Evolutionary conservation across 371 early-diverging fungal genomes (phyloP).

Genomic region (Actinomortierella wolfii): DNA sequence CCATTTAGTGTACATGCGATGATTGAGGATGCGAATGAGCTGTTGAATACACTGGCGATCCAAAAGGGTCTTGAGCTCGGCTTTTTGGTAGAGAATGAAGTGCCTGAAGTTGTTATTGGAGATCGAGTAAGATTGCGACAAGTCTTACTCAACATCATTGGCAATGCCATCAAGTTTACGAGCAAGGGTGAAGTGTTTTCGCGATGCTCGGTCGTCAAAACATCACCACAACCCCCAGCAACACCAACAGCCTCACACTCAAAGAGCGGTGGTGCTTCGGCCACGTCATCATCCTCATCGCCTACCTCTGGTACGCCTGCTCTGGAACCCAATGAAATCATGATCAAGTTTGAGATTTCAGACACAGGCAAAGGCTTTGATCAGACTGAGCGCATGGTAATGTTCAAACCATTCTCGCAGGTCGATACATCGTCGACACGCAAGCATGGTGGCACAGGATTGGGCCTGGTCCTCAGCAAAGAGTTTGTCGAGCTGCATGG

Average conservation of each 20-base stretch:
- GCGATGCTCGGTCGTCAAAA: slow-evolving; percentile 47
- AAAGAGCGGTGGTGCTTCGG: no score
- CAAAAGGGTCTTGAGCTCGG: slow-evolving; percentile 65
- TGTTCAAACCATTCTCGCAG: slow-evolving; percentile 75
- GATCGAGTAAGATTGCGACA: slow-evolving; percentile 65
- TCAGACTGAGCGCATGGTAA: slow-evolving; percentile 60
- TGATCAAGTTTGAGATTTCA: slow-evolving; percentile 63
- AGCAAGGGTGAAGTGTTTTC: slow-evolving; percentile 66
- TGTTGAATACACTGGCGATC: slow-evolving; percentile 62
- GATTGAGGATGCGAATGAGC: slow-evolving; percentile 68
- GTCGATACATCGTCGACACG: slow-evolving; percentile 68
- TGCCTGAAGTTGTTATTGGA: slow-evolving; percentile 62
- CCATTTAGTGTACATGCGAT: slow-evolving; percentile 62
- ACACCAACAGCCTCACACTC: no score
- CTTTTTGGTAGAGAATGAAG: slow-evolving; percentile 63
- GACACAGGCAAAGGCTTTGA: slow-evolving; percentile 72
- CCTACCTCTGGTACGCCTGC: slow-evolving; percentile 6
- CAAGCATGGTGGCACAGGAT: slow-evolving; percentile 71
- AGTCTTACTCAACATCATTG: slow-evolving; percentile 60
- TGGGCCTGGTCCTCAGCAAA: slow-evolving; percentile 64
- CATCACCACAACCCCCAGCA: slow-evolving; percentile 5
- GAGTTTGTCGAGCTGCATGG: slow-evolving; percentile 69
- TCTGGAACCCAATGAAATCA: slow-evolving; percentile 31
- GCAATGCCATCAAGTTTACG: slow-evolving; percentile 72
- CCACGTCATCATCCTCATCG: no score